Evolutionary conservation across 1,284 basidiomycete genomes (phyloP), one percentile per base, ranked within the genome.

Genomic region (Polyporus tsugae): DNA sequence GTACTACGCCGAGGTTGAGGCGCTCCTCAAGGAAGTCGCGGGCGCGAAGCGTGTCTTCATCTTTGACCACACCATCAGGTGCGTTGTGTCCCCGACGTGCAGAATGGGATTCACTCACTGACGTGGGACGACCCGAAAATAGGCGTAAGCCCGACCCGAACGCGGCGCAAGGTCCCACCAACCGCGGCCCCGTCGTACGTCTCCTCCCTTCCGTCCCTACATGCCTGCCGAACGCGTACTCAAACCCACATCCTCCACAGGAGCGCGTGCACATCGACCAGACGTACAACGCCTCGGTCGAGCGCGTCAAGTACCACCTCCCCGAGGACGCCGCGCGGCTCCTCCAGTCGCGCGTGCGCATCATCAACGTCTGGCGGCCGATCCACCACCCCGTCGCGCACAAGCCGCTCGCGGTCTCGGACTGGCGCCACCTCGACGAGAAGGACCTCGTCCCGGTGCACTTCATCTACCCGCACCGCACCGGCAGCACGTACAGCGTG

Each of bases 331-430:
- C 79, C 2, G 80, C 82, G 9, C 79, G 78, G 25, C 81, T 86
- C 13, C 80, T 88, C 35, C 74, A 83, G 68, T 78, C 80, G 19
- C 87, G 91, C 49, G 88, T 84, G 41, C 84, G 84, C 64, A 81
- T 88, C 67, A 84, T 89, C 80, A 88, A 88, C 75, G 80, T 87
- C 68, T 88, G 87, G 87, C 80, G 86, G 39, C 86, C 87, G 1
- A 83, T 88, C 64, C 78, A 73, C 6, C 78, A 85, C 63, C 71
- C 83, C 1, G 86, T 84, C 15, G 75, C 79, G 35, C 84, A 88
- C 71, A 77, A 77, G 69, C 88, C 87, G 0, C 82, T 89, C 60
- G 84, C 84, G 0, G 76, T 87, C 1, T 81, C 80, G 0, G 87
- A 88, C 72, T 85, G 79, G 63, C 79, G 82, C 38, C 77, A 78